Base-by-base conservation (phyloP, 2,329 filamentous ascomycete genomes). In the Rutstroemia sp. region DNA sequence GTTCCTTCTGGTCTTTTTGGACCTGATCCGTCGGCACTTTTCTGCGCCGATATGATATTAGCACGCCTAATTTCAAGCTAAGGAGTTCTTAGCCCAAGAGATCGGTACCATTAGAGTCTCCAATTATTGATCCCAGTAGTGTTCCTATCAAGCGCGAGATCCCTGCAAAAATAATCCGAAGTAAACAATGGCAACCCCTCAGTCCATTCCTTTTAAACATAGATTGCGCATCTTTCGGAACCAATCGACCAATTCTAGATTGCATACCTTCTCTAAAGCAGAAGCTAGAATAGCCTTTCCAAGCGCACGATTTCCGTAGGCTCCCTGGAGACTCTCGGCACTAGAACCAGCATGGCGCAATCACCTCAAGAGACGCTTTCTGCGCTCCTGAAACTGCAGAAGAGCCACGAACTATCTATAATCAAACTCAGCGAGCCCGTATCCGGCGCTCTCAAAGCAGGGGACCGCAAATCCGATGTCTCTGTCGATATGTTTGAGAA, bases 381-480 rank as follows among this genome's bases (percentile, higher is more conserved):
- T 38, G 68, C 74, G 16, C 72, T 88, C 45, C 70, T 74, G 44
- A 73, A 79, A 48, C 74, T 88, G 2, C 78, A 84, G 60, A 70
- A 74, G 25, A 68, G 78, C 55, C 78, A 83, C 51, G 80, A 87
- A 61, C 78, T 94, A 59, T 85, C 86, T 53, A 89, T 95, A 64
- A 77, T 92, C 63, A 84, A 82, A 63, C 83, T 94, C 65, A 88
- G 86, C 68, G 87, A 91, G 67, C 85, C 87, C 36, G 84, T 92
- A 50, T 80, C 81, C 42, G 78, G 79, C 47, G 76, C 80, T 51
- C 67, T 76, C 2, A 63, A 74, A 30, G 62, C 69, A n/a, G 62
- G 72, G 60, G 72, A 69, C 66, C 78, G 87, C 60, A 84, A 78
- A 34, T 95, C 89, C 4, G 88, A 94, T 71, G 82, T 83, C 48